Conservation (phyloP, 129 eudicot species). For the Pulicaria dysenterica region DNA sequence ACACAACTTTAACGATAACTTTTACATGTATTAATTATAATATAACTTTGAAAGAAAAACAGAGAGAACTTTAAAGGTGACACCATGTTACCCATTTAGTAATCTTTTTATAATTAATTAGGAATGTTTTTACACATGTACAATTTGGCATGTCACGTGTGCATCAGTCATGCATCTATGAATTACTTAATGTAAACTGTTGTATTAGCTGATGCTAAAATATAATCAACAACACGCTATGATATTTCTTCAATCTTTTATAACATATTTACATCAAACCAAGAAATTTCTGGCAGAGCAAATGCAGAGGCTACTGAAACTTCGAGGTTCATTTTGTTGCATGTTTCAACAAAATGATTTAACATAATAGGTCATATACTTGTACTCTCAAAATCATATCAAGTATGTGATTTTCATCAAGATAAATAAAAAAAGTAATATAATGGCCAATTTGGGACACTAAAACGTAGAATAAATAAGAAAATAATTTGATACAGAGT, state of each 20-base stretch:
- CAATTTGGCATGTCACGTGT: background rate
- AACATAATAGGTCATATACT: background rate
- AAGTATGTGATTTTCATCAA: background rate
- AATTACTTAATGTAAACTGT: background rate
- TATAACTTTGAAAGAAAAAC: constrained; percentile 2
- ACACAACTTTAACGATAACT: background rate
- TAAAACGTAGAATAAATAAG: background rate
- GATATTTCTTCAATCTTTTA: background rate
- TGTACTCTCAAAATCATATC: constrained; percentile 1
- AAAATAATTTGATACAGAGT: background rate
- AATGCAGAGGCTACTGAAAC: background rate
- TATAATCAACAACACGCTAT: background rate
- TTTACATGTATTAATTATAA: background rate
- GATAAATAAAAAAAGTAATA: background rate
- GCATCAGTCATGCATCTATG: background rate
- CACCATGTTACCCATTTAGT: background rate
- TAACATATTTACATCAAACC: constrained; percentile 4
- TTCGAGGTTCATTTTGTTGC: background rate
- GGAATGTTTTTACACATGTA: background rate
- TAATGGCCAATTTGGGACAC: background rate
- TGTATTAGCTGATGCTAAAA: background rate
- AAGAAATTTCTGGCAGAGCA: background rate
- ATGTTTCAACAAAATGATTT: background rate
- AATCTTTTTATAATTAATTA: background rate
- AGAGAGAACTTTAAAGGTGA: background rate